Conservation (phyloP, 805 yeast genomes). For the Cyberlindnera japonica region DNA sequence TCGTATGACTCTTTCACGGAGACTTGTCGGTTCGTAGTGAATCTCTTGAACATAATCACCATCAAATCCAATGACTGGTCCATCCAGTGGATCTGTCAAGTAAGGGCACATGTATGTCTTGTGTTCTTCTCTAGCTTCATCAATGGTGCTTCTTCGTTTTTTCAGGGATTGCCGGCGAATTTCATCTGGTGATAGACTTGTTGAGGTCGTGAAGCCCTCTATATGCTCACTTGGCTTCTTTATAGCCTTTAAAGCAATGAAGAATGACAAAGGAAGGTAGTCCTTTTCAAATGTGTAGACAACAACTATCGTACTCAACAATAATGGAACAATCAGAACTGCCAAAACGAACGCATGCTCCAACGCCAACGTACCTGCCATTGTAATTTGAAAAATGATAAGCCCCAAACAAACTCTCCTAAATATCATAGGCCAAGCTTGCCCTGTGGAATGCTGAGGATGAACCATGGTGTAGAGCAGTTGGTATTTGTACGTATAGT, state of each 20-base stretch:
- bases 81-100: conserved; percentile 66
- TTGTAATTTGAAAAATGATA: conserved; percentile 80
- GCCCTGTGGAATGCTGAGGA: conserved; percentile 95
- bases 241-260: conserved; percentile 84
- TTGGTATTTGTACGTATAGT: conserved; percentile 87
- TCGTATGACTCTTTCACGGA: conserved; percentile 22
- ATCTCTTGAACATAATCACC: conserved; percentile 28
- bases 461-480: conserved; percentile 87
- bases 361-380: conserved; percentile 86
- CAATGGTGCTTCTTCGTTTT: conserved; percentile 26
- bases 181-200: neutral
- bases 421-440: conserved; percentile 89
- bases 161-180: conserved; percentile 9
- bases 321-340: conserved; percentile 68
- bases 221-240: conserved; percentile 3
- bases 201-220: neutral
- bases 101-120: conserved; percentile 75
- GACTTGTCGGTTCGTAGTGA: conserved; percentile 21
- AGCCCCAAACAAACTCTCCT: conserved; percentile 81
- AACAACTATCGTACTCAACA: conserved; percentile 59
- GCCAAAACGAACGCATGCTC: conserved; percentile 79
- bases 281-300: conserved; percentile 80
- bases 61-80: conserved; percentile 65
- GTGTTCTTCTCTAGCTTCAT: conserved; percentile 30
- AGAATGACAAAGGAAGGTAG: conserved; percentile 76